Evolutionary conservation across 2,329 filamentous ascomycete genomes (phyloP).

Genomic region (Incumbomyces lentus): DNA sequence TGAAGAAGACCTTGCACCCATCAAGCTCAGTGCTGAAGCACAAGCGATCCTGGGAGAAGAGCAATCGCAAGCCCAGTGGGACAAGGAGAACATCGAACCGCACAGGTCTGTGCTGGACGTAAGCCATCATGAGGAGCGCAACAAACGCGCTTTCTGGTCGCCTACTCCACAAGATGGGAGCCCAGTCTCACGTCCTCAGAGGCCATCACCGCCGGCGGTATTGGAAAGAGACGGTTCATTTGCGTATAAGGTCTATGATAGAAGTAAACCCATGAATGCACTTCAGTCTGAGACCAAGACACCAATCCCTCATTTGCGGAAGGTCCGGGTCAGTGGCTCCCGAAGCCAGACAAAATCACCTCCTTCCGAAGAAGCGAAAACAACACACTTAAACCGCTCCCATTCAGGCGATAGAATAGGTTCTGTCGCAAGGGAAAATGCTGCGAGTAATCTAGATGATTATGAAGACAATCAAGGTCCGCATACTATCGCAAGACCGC

Average conservation of each 20-base stretch:
- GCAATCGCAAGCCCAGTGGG: conserved; percentile 41
- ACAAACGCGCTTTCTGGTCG: conserved; percentile 25
- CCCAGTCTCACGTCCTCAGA: conserved; percentile 29
- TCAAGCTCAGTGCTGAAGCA: conserved; percentile 87
- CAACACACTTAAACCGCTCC: conserved; percentile 24
- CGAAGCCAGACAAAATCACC: conserved; percentile 33
- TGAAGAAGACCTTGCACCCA: conserved; percentile 81
- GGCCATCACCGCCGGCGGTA: conserved; percentile 20
- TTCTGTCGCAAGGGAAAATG: conserved; percentile 13
- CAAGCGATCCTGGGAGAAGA: conserved; percentile 63
- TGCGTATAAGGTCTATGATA: conserved; percentile 27
- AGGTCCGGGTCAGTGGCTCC: conserved; percentile 32
- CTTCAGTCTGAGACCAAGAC: conserved; percentile 33
- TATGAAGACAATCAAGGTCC: conserved; percentile 29
- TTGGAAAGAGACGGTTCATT: conserved; percentile 31
- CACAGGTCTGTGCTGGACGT: conserved; percentile 7
- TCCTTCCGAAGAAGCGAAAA: conserved; percentile 21
- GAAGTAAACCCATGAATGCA: background rate
- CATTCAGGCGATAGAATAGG: conserved; percentile 25
- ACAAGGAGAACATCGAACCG: conserved; percentile 19
- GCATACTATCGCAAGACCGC: conserved; percentile 29
- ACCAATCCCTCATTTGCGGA: conserved; percentile 35
- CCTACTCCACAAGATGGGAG: conserved; percentile 31
- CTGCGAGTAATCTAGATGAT: conserved; percentile 9
- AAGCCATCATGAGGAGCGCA: conserved; percentile 9